Evolutionary conservation across 371 early-diverging fungal species (phyloP), one percentile per base, ranked within the genome.

Genomic region (Mortierella sp.): DNA sequence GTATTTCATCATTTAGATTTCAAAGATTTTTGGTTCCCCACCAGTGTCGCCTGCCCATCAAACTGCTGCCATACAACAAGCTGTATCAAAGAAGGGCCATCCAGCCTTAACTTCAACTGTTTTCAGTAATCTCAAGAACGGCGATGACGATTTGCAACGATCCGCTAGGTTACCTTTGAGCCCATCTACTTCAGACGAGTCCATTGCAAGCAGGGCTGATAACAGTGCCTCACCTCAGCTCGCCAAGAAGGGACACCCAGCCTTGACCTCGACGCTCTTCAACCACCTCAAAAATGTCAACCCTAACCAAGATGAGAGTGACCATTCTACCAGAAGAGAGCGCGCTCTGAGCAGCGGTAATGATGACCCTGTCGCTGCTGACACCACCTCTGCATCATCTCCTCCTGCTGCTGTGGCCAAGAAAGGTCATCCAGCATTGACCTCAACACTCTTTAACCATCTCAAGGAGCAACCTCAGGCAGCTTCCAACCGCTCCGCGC

Each of bases 61-160:
- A 7, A 31, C 65, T 8, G 42, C 58, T n/a, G 51, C 55, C 32
- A 43, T 40, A 5, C 34, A 43, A 23, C 61, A 54, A 43, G 43
- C 40, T 57, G 22, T 28, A 13, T 53, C 31, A 37, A 72, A 64
- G 61, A 76, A 76, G 59, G 73, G 73, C 17, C 72, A 72, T 35
- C 70, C 79, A 62, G 79, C 79, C 10, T 55, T 78, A 58, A 78
- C 79, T 7, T 78, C 79, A n/a, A 68, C 68, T 7, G 68, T 78
- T 45, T 76, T 76, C 42, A 59, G 67, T 19, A 70, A 75, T 32
- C 57, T 61, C 66, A 75, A 61, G 66, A 29, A 61, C 43, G 26
- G 49, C 22, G 9, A 62, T 58, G n/a, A 42, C 34, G 54, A 32
- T 54, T 17, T 49, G n/a, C 47, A 22, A 40, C 55, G 56, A 19